These are phyloP conservation scores for Oryza punctata DNA, from an alignment of 176 grass and related monocot species.

Conservation along the genomic window DNA sequence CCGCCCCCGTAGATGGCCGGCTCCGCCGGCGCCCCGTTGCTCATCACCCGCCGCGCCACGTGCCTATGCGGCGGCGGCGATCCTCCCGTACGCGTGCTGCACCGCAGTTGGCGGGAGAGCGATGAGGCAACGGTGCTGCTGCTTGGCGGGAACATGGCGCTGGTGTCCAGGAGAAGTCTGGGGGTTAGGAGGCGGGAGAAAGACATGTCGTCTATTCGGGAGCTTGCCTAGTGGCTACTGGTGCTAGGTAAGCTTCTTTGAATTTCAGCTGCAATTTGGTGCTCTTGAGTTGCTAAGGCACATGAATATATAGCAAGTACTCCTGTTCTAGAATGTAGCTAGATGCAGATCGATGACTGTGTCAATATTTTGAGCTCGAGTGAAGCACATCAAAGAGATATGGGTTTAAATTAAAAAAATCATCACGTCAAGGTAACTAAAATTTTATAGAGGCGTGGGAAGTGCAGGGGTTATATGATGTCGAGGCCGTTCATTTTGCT, in stretches of 20 bases:
- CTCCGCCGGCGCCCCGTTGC: slow-evolving; percentile 56
- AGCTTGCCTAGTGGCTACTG: too few species aligned
- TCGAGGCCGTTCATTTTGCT: too few species aligned
- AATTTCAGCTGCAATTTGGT: background rate
- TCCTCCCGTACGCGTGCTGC: too few species aligned
- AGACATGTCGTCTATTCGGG: background rate
- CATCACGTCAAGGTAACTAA: background rate
- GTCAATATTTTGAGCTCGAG: too few species aligned
- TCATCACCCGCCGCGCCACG: slow-evolving; percentile 12
- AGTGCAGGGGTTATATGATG: too few species aligned
- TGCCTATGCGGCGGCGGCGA: background rate
- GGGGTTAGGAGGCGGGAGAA: background rate
- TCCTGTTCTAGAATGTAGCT: too few species aligned
- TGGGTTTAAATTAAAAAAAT: too few species aligned
- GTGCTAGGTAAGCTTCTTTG: too few species aligned
- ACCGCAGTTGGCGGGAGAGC: background rate
- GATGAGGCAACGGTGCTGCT: background rate
- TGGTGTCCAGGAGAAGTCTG: background rate
- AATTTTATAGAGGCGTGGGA: background rate
- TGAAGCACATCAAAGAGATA: too few species aligned
- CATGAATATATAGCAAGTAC: background rate
- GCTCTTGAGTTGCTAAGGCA: too few species aligned
- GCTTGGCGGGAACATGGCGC: background rate
- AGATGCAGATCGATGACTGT: too few species aligned
- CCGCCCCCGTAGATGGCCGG: slow-evolving; percentile 60